Evolutionary conservation across 1,284 basidiomycete species (phyloP), one percentile per base, ranked within the genome.

Genomic region (Ustilago shanxiensis): DNA sequence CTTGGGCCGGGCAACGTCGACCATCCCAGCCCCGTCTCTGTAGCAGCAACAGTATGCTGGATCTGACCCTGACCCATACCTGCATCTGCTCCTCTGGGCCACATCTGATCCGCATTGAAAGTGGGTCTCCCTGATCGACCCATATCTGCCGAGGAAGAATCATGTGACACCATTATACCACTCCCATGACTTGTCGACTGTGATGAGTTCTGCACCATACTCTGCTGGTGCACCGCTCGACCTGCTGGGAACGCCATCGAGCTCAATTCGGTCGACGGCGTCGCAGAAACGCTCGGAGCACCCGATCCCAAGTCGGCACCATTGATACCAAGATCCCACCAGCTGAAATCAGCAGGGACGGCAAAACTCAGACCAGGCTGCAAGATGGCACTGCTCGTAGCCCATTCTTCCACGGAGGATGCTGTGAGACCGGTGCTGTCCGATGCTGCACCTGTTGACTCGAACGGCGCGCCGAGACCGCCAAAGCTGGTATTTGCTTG

Each of bases 301-400:
- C 35, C 52, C 2, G 68, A 70, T 8, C 50, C 58, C 20, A 51
- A 37, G 54, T 72, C 68, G 22, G 54, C 52, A 1, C 61, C 66
- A 14, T 60, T 62, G 56, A 77, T 69, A 13, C 77, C 79, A 10
- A 80, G 65, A 63, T 85, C 79, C 79, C 83, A 85, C 84, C 84
- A 86, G 41, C 79, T 79, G 51, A 86, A 77, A 33, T 86, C 84
- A 2, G 81, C 79, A 0, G 84, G 84, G 10, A 86, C 82, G 0
- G 84, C 83, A 60, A 82, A 86, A 33, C 74, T 78, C 10, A 85
- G 62, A 18, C 71, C 79, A 11, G 77, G 75, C 22, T 81, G 75
- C 1, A 83, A 62, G 35, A 83, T 73, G 1, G 80, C 79, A 41
- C 76, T 77, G 55, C 70, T 72, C 20, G 58, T 70, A 1, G 70